Conservation (phyloP, 352 stramenopile genomes). For the Phytophthora sansomeana region DNA sequence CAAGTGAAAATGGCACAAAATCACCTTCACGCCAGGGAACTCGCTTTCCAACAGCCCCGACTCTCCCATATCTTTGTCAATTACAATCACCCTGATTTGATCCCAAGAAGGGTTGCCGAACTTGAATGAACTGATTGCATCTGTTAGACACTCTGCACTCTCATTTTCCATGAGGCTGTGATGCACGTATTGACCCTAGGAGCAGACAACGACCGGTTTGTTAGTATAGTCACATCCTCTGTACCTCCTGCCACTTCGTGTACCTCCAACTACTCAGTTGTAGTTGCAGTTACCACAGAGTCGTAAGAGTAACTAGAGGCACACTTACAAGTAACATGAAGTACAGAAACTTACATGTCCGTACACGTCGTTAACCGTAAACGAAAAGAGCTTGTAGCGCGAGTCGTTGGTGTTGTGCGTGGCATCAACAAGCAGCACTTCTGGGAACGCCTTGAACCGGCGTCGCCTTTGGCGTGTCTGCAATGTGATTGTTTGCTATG, state of each 20-base stretch:
- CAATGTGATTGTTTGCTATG: constrained; percentile 1
- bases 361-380: constrained; percentile 4
- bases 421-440: constrained; percentile 8
- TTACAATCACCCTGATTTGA: neutral
- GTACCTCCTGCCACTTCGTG: neutral
- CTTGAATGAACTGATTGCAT: constrained; percentile 5
- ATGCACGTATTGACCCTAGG: constrained; percentile 8
- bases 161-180: constrained; percentile 13
- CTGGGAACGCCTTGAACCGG: constrained; percentile 4
- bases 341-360: constrained; percentile 2
- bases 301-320: neutral
- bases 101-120: constrained; percentile 2
- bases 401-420: constrained; percentile 8
- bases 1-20: constrained; percentile 5
- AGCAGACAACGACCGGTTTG: neutral
- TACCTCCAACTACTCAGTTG: neutral
- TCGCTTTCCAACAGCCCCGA: neutral
- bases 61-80: constrained; percentile 8
- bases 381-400: constrained; percentile 12
- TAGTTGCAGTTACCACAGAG: neutral
- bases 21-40: neutral
- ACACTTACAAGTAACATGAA: neutral
- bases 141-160: constrained; percentile 4
- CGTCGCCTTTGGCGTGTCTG: constrained; percentile 2
- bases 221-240: neutral